phyloP scores from a whole-genome alignment of 257 asterid species.

The Knoxia roxburghii region DNA sequence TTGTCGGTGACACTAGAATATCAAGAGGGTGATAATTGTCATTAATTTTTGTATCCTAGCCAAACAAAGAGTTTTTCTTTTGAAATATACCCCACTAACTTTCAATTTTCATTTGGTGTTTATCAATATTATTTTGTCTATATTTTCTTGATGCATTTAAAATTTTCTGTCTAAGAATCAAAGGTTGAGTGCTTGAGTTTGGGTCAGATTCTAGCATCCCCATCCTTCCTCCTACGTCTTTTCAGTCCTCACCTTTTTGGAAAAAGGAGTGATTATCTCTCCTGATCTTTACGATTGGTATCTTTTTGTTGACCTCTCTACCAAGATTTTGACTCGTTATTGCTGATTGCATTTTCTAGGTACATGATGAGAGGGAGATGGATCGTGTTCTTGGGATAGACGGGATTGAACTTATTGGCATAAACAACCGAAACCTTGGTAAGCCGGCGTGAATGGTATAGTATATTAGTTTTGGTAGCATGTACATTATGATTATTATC shows the following conservation, averaged over 20 bases:
- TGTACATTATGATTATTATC: not conserved
- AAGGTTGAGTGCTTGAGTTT: not conserved
- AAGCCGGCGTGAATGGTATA: no score
- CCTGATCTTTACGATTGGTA: not conserved
- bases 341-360: constrained; percentile 39
- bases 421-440: constrained; percentile 88
- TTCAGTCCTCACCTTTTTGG: not conserved
- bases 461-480: no score
- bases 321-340: not conserved
- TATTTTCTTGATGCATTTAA: not conserved
- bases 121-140: not conserved
- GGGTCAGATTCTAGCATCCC: not conserved
- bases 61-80: not conserved
- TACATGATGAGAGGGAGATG: constrained; percentile 87
- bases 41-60: not conserved
- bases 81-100: not conserved
- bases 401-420: constrained; percentile 81
- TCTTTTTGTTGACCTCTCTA: constrained; percentile 35
- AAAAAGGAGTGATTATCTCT: no score
- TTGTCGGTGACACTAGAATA: no score
- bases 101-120: not conserved
- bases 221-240: not conserved
- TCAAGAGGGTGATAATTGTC: no score
- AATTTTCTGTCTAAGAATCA: not conserved
- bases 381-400: constrained; percentile 71